phyloP scores from a whole-genome alignment of 2,329 filamentous ascomycete species.

The Apiospora sp. region DNA sequence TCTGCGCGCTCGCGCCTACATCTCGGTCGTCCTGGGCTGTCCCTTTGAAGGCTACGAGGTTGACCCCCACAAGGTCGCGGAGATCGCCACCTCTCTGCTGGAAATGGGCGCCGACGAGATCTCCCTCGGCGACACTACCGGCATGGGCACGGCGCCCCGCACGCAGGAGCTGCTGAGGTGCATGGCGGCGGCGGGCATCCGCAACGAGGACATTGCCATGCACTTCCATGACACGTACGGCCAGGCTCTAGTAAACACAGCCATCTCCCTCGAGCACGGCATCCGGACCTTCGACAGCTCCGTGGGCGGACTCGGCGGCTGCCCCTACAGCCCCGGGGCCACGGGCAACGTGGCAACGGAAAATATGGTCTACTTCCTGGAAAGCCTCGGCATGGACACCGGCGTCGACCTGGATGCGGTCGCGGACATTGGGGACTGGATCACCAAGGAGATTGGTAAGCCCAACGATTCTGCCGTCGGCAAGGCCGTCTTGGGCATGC shows the following conservation, averaged over 20 bases:
- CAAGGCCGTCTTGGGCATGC: constrained; percentile 43
- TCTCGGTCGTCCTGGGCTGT: constrained; percentile 83
- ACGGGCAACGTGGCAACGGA: constrained; percentile 67
- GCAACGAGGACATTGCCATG: constrained; percentile 64
- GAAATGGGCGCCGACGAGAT: constrained; percentile 93
- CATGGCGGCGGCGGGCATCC: constrained; percentile 59
- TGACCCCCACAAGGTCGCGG: constrained; percentile 68
- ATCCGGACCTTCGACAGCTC: constrained; percentile 72
- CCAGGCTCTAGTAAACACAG: constrained; percentile 71
- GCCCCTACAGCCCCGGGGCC: constrained; percentile 73
- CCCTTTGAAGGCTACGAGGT: constrained; percentile 76
- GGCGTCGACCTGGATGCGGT: constrained; percentile 65
- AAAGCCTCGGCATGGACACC: constrained; percentile 65
- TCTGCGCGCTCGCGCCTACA: constrained; percentile 78
- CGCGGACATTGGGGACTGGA: constrained; percentile 65
- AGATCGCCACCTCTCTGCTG: constrained; percentile 73
- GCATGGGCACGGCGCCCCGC: constrained; percentile 73
- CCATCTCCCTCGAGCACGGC: constrained; percentile 69
- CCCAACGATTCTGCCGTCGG: constrained; percentile 49
- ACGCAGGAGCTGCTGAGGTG: constrained; percentile 55
- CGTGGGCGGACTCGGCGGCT: constrained; percentile 72
- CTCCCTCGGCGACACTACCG: constrained; percentile 87
- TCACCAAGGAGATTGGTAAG: constrained; percentile 57
- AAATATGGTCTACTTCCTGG: constrained; percentile 54
- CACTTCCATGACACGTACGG: constrained; percentile 80